Conservation (phyloP, 768 basidiomycete species). For the Boletellus sp. region DNA sequence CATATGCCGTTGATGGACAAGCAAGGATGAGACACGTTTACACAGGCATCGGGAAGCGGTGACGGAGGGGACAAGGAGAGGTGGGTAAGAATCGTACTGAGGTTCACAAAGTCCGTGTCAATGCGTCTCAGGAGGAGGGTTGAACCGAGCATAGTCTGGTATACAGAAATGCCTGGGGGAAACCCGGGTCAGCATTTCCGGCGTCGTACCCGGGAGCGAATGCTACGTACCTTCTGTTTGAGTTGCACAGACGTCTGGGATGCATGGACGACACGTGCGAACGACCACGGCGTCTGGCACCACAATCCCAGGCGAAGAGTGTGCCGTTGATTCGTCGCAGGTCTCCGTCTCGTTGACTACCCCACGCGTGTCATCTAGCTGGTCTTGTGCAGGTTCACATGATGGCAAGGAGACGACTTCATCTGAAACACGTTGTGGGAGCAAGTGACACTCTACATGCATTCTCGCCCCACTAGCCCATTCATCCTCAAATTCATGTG, state of each 20-base stretch:
- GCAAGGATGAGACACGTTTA: slow-evolving; percentile 50
- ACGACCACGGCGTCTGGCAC: slow-evolving; percentile 46
- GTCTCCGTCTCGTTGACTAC: slow-evolving; percentile 5
- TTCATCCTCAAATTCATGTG: slow-evolving; percentile 40
- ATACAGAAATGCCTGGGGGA: slow-evolving; percentile 63
- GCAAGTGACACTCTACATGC: slow-evolving; percentile 9
- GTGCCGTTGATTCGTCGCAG: slow-evolving; percentile 3
- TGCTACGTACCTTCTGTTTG: slow-evolving; percentile 61
- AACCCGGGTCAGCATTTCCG: slow-evolving; percentile 8
- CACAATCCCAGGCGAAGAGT: slow-evolving; percentile 1
- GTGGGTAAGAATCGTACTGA: slow-evolving; percentile 45
- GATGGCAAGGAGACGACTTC: background rate
- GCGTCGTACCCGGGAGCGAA: background rate
- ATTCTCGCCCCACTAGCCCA: slow-evolving; percentile 25
- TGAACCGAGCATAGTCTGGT: slow-evolving; percentile 60
- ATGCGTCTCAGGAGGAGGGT: slow-evolving; percentile 63
- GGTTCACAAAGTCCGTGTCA: slow-evolving; percentile 76
- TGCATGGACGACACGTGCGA: slow-evolving; percentile 60
- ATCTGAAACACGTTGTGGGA: slow-evolving; percentile 5
- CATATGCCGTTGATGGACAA: slow-evolving; percentile 58
- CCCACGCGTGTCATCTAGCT: background rate
- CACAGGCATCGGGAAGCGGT: slow-evolving; percentile 43
- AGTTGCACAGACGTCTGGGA: slow-evolving; percentile 60
- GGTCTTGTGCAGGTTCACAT: slow-evolving; percentile 1
- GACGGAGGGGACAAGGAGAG: slow-evolving; percentile 32